A percentile compares a stretch with the other conserved stretches of the same genome.
phyloP scores from a whole-genome alignment of 2,329 filamentous ascomycete species.

The Elsinoe batatas region DNA sequence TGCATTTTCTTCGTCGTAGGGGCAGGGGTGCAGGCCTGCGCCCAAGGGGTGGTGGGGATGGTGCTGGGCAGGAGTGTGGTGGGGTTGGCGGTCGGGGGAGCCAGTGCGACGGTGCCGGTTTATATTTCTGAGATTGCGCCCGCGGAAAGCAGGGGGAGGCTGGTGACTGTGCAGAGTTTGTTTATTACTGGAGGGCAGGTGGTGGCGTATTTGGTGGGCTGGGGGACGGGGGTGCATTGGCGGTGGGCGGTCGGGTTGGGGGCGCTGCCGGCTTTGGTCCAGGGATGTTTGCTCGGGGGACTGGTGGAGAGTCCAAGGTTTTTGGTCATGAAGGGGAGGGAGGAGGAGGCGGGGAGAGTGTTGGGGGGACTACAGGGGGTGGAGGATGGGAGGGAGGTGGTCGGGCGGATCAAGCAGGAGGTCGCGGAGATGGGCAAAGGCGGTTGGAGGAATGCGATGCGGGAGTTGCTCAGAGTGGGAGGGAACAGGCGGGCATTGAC shows the following conservation, averaged over 20 bases:
- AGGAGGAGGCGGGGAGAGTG: slow-evolving; percentile 53
- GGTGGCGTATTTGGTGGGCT: slow-evolving; percentile 76
- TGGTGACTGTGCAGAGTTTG: slow-evolving; percentile 73
- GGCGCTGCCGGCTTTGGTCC: slow-evolving; percentile 62
- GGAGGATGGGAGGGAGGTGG: slow-evolving; percentile 47
- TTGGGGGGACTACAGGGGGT: slow-evolving; percentile 36
- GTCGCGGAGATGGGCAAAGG: slow-evolving; percentile 54
- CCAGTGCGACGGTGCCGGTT: slow-evolving; percentile 73
- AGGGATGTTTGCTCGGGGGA: slow-evolving; percentile 55
- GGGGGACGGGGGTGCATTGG: slow-evolving; percentile 61
- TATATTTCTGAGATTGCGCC: slow-evolving; percentile 28
- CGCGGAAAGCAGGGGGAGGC: slow-evolving; percentile 53
- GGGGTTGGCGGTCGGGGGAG: slow-evolving; percentile 62
- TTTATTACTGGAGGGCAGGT: slow-evolving; percentile 86
- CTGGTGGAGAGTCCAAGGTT: slow-evolving; percentile 88
- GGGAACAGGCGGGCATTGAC: slow-evolving; percentile 63
- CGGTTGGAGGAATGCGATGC: slow-evolving; percentile 34
- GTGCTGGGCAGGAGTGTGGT: slow-evolving; percentile 59
- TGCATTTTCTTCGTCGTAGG: slow-evolving; percentile 60
- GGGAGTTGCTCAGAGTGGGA: slow-evolving; percentile 32
- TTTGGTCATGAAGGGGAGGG: slow-evolving; percentile 61
- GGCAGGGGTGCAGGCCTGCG: slow-evolving; percentile 54
- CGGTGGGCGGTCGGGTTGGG: slow-evolving; percentile 87
- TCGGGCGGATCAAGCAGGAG: slow-evolving; percentile 64
- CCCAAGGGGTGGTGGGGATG: slow-evolving; percentile 50